phyloP scores from a whole-genome alignment of 164 flowering plant genomes.

The Annona cherimola region DNA sequence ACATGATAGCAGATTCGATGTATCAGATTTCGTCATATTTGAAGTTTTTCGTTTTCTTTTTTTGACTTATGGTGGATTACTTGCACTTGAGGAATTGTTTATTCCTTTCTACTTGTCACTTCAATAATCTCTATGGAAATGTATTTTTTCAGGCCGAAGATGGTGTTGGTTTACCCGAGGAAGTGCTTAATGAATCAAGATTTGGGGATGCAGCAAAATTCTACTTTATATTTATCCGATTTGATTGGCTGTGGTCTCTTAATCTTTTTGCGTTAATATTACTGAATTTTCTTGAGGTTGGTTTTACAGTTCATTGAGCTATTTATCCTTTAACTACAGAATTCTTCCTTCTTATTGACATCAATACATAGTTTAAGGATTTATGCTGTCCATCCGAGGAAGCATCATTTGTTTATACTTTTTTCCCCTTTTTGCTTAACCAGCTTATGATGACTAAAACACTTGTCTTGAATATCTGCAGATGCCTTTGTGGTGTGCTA shows the following conservation, averaged over 20 bases:
- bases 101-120: background rate
- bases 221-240: constrained; percentile 56
- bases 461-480: constrained; percentile 25
- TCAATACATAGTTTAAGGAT: background rate
- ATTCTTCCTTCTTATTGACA: background rate
- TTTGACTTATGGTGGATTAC: background rate
- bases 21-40: background rate
- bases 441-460: constrained; percentile 3
- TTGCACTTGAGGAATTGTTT: background rate
- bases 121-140: constrained; percentile 4
- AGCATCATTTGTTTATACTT: background rate
- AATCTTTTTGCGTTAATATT: constrained; percentile 68
- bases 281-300: constrained; percentile 80
- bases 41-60: no score
- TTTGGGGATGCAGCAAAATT: constrained; percentile 57
- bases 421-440: background rate
- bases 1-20: background rate
- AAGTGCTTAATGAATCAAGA: constrained; percentile 57
- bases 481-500: constrained; percentile 90
- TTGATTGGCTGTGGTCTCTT: constrained; percentile 73
- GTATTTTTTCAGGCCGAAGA: constrained; percentile 85
- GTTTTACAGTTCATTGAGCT: background rate
- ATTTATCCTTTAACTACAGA: background rate
- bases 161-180: constrained; percentile 89
- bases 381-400: background rate